These are phyloP conservation scores for Puccinia polysora DNA, from an alignment of 1,284 basidiomycete species.

Conservation along the genomic window DNA sequence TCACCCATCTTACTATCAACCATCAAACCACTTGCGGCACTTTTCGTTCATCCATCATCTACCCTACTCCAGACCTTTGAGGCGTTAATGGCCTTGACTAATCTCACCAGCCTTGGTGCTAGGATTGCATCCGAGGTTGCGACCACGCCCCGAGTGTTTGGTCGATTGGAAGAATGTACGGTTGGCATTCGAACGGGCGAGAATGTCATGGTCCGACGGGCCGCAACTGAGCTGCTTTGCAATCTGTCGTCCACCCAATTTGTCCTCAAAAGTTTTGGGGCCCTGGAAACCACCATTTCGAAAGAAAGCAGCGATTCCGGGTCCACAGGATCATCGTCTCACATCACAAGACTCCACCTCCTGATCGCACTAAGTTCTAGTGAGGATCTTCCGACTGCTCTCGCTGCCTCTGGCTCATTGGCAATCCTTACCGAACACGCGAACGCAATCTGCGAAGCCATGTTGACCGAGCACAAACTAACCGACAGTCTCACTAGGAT, in stretches of 20 bases:
- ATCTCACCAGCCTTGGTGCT: constrained; percentile 73
- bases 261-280: constrained; percentile 67
- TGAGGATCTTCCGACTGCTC: constrained; percentile 71
- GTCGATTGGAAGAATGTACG: constrained; percentile 71
- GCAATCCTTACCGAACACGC: constrained; percentile 68
- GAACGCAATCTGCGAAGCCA: background rate
- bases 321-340: constrained; percentile 48
- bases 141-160: constrained; percentile 61
- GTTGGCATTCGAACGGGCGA: constrained; percentile 61
- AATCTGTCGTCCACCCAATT: constrained; percentile 75
- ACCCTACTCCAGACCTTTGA: constrained; percentile 81
- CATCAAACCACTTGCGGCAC: constrained; percentile 67
- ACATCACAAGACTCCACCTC: constrained; percentile 68
- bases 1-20: constrained; percentile 71
- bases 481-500: background rate
- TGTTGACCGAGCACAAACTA: constrained; percentile 1
- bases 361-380: constrained; percentile 77
- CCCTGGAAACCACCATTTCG: too few species aligned
- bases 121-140: constrained; percentile 65
- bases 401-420: constrained; percentile 78
- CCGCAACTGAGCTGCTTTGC: constrained; percentile 86
- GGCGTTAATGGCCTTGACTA: constrained; percentile 89
- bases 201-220: constrained; percentile 73
- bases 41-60: constrained; percentile 66
- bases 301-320: constrained; percentile 48